phyloP scores from a whole-genome alignment of 805 yeast genomes.

The Lachancea sp. region DNA sequence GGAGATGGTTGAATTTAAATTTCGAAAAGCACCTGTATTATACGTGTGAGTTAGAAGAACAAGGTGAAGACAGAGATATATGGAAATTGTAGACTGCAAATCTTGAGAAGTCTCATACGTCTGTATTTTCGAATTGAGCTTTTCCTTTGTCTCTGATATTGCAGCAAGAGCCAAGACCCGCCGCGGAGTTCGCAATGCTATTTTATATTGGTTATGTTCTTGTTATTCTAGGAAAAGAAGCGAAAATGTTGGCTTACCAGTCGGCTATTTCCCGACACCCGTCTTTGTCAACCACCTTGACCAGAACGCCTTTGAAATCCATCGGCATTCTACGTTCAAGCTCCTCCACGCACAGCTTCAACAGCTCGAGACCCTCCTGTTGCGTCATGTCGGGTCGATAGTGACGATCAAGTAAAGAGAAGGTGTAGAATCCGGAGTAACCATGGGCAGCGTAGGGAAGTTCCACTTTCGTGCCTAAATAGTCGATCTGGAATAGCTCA shows the following conservation, averaged over 20 bases:
- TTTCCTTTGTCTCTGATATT: too few species aligned
- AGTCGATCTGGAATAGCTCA: slow-evolving; percentile 81
- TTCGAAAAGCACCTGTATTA: too few species aligned
- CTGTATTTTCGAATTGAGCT: too few species aligned
- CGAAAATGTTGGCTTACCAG: slow-evolving; percentile 9
- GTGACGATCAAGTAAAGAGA: slow-evolving; percentile 85
- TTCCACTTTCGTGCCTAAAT: slow-evolving; percentile 83
- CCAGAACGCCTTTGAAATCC: slow-evolving; percentile 82
- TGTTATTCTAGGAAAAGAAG: background rate
- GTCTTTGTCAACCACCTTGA: slow-evolving; percentile 59
- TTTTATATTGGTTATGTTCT: background rate
- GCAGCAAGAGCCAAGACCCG: too few species aligned
- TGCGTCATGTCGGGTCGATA: slow-evolving; percentile 68
- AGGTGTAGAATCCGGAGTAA: slow-evolving; percentile 92
- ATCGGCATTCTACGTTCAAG: slow-evolving; percentile 64
- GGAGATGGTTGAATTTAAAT: too few species aligned
- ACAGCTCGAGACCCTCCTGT: slow-evolving; percentile 72
- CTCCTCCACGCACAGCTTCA: slow-evolving; percentile 70
- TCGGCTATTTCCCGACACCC: slow-evolving; percentile 45
- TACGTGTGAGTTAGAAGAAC: too few species aligned
- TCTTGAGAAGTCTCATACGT: too few species aligned
- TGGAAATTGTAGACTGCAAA: too few species aligned
- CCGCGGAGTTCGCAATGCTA: background rate
- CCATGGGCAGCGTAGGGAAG: slow-evolving; percentile 98
- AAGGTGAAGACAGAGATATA: too few species aligned